Conservation (phyloP, 2,329 filamentous ascomycete species). For the Claviceps sp. region DNA sequence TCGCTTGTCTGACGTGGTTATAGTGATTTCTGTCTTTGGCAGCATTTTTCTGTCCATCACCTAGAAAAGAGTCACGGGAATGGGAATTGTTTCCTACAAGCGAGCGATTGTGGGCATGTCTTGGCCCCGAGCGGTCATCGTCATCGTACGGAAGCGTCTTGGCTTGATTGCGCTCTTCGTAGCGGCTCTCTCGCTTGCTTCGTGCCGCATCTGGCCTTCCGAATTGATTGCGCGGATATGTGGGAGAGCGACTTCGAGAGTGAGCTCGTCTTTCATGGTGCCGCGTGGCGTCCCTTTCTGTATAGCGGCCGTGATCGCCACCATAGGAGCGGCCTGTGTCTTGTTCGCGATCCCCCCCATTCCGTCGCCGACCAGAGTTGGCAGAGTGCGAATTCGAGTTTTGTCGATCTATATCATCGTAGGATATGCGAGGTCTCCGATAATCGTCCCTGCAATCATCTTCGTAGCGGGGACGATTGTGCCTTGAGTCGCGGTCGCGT, state of each 20-base stretch:
- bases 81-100: conserved; percentile 44
- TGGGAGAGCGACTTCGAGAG: conserved; percentile 41
- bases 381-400: conserved; percentile 15
- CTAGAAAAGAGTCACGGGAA: conserved; percentile 44
- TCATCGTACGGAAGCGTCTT: conserved; percentile 7
- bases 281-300: conserved; percentile 7
- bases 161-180: conserved; percentile 2
- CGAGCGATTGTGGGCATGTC: conserved; percentile 46
- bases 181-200: conserved; percentile 16
- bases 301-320: conserved; percentile 23
- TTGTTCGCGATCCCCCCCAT: conserved; percentile 32
- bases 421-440: conserved; percentile 33
- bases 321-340: conserved; percentile 10
- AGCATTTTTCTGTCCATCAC: conserved; percentile 49
- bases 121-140: conserved; percentile 14
- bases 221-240: conserved; percentile 26
- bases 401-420: conserved; percentile 45
- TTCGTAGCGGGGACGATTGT: conserved; percentile 50
- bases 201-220: conserved; percentile 23
- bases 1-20: conserved; percentile 9
- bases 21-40: conserved; percentile 6
- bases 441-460: conserved; percentile 34
- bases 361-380: conserved; percentile 3
- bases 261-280: conserved; percentile 40
- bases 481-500: conserved; percentile 38